Evolutionary conservation across 2,329 filamentous ascomycete species (phyloP), one percentile per base, ranked within the genome.

Genomic region (Alternaria angustiovoidea): DNA sequence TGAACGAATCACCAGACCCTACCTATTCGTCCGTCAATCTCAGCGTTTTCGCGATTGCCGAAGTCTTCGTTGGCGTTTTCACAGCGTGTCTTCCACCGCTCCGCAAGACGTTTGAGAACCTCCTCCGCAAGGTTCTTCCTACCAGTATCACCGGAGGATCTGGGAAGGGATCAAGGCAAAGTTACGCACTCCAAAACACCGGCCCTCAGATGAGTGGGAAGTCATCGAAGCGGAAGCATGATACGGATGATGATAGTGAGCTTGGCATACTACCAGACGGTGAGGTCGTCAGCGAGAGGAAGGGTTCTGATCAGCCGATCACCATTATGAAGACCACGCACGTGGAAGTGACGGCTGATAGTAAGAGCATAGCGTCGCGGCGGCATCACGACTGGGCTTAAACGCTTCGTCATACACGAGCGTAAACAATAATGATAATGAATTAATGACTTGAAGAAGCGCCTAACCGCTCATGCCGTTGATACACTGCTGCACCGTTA

Each of bases 11-110:
- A 0, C 56, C 62, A 18, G 69, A 73, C 49, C 65, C 67, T 4
- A 69, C 67, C 16, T 73, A 68, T 30, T 65, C 57, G 8, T 62
- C 65, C 7, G 64, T 72, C 14, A 70, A 71, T 32, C 65, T 72
- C 2, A 71, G 65, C 39, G 63, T 73, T 24, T 73, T 70, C 52
- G 67, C 68, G 4, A 54, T 65, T 2, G 54, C 69, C 3, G 71
- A 73, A 61, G 70, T 71, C 6, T 71, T 71, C n/a, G 67, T 68
- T 12, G 71, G 69, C 26, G 70, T 65, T 2, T 67, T 73, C 51
- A 72, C 70, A 14, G 71, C 71, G 8, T 71, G 63, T 18, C 68
- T 73, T 6, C 71, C 71, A 2, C 71, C 71, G 0, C 56, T 73
- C 0, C 69, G 71, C 24, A 72, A 72, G 36, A 72, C 70, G 1